phyloP scores from a whole-genome alignment of 2,329 filamentous ascomycete genomes.

The Dendryphion nanum region DNA sequence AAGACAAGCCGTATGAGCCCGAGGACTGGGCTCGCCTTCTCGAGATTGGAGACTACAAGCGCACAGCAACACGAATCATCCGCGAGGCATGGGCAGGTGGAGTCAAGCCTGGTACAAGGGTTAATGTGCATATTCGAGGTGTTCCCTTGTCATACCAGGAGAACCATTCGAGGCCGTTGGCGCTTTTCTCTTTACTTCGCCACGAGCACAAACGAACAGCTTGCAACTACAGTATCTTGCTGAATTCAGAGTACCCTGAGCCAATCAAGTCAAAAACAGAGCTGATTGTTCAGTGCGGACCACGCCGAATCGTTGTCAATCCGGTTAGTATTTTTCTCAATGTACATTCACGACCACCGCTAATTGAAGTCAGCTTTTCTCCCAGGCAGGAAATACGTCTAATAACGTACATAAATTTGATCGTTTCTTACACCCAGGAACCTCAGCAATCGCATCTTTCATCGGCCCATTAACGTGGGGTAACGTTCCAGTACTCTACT shows the following conservation, averaged over 20 bases:
- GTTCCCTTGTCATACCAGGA: constrained; percentile 56
- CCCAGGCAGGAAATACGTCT: constrained; percentile 79
- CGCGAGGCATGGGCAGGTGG: constrained; percentile 88
- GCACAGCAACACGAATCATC: constrained; percentile 71
- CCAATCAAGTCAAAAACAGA: constrained; percentile 91
- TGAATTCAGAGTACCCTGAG: constrained; percentile 71
- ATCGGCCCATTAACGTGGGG: constrained; percentile 92
- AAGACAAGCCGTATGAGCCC: constrained; percentile 83
- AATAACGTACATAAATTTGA: constrained; percentile 98
- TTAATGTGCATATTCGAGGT: constrained; percentile 71
- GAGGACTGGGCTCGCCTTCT: constrained; percentile 86
- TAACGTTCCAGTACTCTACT: constrained; percentile 84
- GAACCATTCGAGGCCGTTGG: constrained; percentile 59
- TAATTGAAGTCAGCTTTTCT: constrained; percentile 61
- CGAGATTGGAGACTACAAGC: constrained; percentile 85
- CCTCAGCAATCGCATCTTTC: constrained; percentile 85
- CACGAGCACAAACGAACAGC: constrained; percentile 95
- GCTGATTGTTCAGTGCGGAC: constrained; percentile 85
- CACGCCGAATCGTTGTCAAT: constrained; percentile 81
- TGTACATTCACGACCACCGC: not conserved
- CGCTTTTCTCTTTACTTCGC: constrained; percentile 81
- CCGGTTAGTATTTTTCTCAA: constrained; percentile 48
- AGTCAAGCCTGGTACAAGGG: constrained; percentile 77
- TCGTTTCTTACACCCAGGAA: constrained; percentile 85
- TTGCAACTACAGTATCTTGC: constrained; percentile 79